A percentile compares a stretch with the other conserved stretches of the same genome.
Evolutionary conservation across 306 rosid species (phyloP).

Genomic region (Acacia melanoxylon): DNA sequence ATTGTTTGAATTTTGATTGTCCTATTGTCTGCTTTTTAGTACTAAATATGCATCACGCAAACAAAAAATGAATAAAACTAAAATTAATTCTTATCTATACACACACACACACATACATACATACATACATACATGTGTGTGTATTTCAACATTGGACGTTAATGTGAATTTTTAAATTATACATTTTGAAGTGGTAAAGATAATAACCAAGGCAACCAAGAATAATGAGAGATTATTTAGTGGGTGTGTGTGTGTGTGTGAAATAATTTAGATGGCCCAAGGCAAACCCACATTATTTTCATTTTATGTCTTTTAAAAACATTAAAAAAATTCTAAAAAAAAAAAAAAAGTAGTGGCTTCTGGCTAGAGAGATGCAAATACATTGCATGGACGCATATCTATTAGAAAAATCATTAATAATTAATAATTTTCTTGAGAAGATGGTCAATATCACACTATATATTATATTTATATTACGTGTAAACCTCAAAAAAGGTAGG

Average conservation of each 20-base stretch:
- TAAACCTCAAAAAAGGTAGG: too few species aligned
- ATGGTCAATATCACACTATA: neutral
- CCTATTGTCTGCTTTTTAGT: neutral
- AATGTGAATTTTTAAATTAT: neutral
- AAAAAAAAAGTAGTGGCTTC: neutral
- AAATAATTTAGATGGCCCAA: neutral
- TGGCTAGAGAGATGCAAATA: neutral
- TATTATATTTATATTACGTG: neutral
- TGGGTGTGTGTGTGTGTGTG: too few species aligned
- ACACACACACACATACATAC: too few species aligned
- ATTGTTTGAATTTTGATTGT: too few species aligned
- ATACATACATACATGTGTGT: neutral
- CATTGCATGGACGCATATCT: neutral
- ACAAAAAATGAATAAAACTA: too few species aligned
- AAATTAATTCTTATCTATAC: too few species aligned
- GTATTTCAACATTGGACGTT: neutral
- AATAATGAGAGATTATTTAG: neutral
- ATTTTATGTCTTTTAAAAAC: too few species aligned
- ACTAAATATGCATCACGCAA: neutral
- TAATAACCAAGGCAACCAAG: neutral
- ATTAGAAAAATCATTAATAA: neutral
- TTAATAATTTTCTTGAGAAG: neutral
- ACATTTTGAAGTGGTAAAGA: neutral
- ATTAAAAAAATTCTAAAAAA: too few species aligned
- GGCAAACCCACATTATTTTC: neutral